Conservation (phyloP, 768 basidiomycete species). For the Lentinula detonsa region DNA sequence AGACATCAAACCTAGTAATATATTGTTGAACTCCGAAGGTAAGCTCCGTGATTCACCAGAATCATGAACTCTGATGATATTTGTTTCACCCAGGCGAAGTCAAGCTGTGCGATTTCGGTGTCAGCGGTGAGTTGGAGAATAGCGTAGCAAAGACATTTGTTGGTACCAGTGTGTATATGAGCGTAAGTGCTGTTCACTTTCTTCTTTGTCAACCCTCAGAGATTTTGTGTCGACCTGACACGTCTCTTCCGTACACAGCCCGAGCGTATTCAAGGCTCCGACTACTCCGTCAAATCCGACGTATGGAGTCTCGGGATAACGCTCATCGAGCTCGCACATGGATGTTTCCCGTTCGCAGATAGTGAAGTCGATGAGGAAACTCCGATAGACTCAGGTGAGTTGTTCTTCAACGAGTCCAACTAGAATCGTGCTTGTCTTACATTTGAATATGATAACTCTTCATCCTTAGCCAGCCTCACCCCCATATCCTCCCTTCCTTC, state of each 20-base stretch:
- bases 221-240: neutral
- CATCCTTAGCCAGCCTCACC: neutral
- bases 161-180: slow-evolving; percentile 99
- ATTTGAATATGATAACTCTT: too few relatives aligned
- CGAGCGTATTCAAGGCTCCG: slow-evolving; percentile 97
- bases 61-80: slow-evolving; percentile 70
- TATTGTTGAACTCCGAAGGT: slow-evolving; percentile 88
- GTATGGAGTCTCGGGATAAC: slow-evolving; percentile 99
- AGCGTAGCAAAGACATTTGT: slow-evolving; percentile 99
- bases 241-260: slow-evolving; percentile 50
- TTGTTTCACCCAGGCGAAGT: slow-evolving; percentile 92
- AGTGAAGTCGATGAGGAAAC: slow-evolving; percentile 1
- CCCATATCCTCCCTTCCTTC: neutral
- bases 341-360: slow-evolving; percentile 96
- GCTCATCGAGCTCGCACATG: slow-evolving; percentile 92
- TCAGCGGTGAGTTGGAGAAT: slow-evolving; percentile 97
- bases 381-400: neutral
- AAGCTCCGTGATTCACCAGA: neutral
- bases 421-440: neutral
- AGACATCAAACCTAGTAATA: slow-evolving; percentile 77
- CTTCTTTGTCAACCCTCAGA: slow-evolving; percentile 22
- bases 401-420: neutral
- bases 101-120: slow-evolving; percentile 99
- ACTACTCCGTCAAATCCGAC: slow-evolving; percentile 98
- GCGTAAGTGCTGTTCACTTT: slow-evolving; percentile 41